phyloP scores from a whole-genome alignment of 345 rosid species.

The Corymbia maculata region DNA sequence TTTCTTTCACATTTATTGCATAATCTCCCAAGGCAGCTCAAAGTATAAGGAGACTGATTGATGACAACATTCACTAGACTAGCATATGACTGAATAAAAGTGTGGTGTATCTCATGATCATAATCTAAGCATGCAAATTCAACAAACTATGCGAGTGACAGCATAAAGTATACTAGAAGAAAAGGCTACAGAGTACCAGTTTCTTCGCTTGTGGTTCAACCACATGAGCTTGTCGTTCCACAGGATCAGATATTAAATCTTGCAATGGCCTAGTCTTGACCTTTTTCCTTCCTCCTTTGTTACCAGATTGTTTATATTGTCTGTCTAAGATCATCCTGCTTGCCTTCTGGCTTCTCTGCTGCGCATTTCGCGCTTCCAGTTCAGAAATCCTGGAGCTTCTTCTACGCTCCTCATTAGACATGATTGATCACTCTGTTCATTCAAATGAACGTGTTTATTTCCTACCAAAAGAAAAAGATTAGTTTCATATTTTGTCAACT shows the following conservation, averaged over 20 bases:
- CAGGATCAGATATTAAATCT: background rate
- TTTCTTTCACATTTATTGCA: background rate
- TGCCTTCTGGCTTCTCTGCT: background rate
- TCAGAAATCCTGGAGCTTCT: background rate
- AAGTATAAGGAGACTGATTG: background rate
- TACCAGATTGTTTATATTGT: background rate
- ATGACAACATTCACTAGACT: background rate
- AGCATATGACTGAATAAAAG: background rate
- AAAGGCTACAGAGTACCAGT: background rate
- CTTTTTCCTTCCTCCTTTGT: background rate
- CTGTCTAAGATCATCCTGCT: background rate
- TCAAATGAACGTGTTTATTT: background rate
- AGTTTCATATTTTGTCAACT: background rate
- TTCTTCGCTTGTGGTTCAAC: background rate
- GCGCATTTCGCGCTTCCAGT: background rate
- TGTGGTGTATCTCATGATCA: background rate
- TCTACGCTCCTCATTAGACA: background rate
- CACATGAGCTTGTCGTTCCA: background rate
- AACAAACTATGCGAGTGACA: background rate
- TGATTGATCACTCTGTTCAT: background rate
- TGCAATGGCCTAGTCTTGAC: background rate
- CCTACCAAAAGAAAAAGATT: background rate
- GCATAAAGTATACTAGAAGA: background rate
- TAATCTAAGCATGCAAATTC: background rate
- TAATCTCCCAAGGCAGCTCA: background rate